Evolutionary conservation across 768 basidiomycete genomes (phyloP), one percentile per base, ranked within the genome.

Genomic region (Stropharia rugosoannulata): DNA sequence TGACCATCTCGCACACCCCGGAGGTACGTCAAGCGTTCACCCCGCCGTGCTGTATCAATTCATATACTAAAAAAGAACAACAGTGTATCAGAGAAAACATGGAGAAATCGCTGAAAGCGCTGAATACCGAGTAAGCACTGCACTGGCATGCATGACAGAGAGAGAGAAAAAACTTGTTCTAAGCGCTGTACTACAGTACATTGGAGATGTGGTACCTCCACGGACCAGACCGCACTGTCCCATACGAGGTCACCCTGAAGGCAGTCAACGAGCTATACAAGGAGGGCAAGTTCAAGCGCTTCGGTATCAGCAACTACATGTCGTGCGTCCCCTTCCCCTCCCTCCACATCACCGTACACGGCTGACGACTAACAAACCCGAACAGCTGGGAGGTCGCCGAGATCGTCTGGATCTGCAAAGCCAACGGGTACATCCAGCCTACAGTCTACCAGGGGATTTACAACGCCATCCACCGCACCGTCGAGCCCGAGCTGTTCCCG

Each of bases 361-460:
- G 27, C 27, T 29, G 27, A 29, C 27, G 27, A 29, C 4, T 29
- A n/a, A n/a, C n/a, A 7, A 7, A 29, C 27, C 27, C n/a, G n/a
- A n/a, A n/a, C 55, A 76, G 83, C 0, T 85, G 82, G 81, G 83
- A 86, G 66, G 82, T 85, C 12, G 82, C 83, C 2, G 83, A 85
- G 60, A 75, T 86, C 19, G 79, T 84, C 1, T 73, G 75, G 0
- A 85, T 85, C 27, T 84, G 82, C 67, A 79, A 73, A 47, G 70
- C 72, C 4, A 81, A 83, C 16, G 78, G 78, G 2, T 85, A 77
- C 57, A 74, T 84, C 13, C 70, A 75, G 57, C 84, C 84, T 2
- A 80, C 77, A 19, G 79, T 78, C 4, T 86, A 85, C 57, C 82
- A 80, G 71, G 80, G 69, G 12, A 74, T 75, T 4, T 74, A 76